These are phyloP conservation scores for Halenospora varia DNA, from an alignment of 495 filamentous ascomycete species.

Conservation along the genomic window DNA sequence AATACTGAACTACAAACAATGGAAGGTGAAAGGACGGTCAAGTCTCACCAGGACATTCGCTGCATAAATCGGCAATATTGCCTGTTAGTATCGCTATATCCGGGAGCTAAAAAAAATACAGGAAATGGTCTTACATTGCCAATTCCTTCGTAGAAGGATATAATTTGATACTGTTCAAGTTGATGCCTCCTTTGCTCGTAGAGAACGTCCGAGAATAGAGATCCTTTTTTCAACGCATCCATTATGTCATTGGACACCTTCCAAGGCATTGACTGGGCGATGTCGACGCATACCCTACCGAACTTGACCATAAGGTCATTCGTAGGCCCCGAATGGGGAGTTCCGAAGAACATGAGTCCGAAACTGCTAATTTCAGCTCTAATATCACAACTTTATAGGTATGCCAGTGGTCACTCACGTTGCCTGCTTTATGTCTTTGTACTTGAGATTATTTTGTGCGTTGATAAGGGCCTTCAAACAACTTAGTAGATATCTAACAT, in stretches of 20 bases:
- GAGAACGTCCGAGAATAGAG: background rate
- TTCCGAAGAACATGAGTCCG: background rate
- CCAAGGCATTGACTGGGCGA: background rate
- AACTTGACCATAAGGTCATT: background rate
- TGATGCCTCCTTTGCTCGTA: background rate
- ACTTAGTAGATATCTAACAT: background rate
- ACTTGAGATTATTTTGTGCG: background rate
- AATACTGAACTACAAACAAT: slow-evolving; percentile 1
- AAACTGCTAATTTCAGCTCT: background rate
- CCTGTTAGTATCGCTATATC: no score
- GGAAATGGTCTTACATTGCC: no score
- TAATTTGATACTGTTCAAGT: background rate
- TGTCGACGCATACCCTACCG: background rate
- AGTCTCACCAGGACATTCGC: slow-evolving; percentile 1
- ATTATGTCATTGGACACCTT: background rate
- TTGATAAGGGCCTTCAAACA: background rate
- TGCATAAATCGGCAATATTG: slow-evolving; percentile 10
- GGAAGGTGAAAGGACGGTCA: background rate
- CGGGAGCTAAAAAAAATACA: no score
- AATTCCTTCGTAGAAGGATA: background rate
- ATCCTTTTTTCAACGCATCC: background rate
- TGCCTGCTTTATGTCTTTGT: background rate
- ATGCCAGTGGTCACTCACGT: background rate
- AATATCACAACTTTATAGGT: background rate
- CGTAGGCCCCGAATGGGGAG: background rate